A percentile compares a stretch with the other conserved stretches of the same genome.
phyloP scores from a whole-genome alignment of 2,329 filamentous ascomycete genomes.

The Arachnopeziza araneosa region DNA sequence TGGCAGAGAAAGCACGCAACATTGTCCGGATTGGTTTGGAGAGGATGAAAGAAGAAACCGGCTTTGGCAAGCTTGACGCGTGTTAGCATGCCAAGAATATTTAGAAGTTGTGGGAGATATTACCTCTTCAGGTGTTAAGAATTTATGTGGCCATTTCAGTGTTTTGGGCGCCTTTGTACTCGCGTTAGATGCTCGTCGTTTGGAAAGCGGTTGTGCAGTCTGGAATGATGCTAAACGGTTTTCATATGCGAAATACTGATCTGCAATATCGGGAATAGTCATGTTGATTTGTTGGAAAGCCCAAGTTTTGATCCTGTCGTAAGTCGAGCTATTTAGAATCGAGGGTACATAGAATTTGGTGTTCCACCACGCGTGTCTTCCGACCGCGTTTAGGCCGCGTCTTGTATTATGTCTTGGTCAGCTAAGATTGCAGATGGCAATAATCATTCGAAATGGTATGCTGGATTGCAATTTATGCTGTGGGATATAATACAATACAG shows the following conservation, averaged over 20 bases:
- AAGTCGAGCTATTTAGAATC: background rate
- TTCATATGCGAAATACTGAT: conserved; percentile 58
- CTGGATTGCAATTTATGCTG: background rate
- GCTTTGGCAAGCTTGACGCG: conserved; percentile 70
- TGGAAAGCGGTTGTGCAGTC: conserved; percentile 53
- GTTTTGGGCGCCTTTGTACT: conserved; percentile 52
- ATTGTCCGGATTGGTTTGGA: conserved; percentile 73
- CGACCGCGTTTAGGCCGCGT: background rate
- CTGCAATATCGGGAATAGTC: conserved; percentile 29
- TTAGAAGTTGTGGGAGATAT: conserved; percentile 31
- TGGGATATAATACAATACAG: background rate
- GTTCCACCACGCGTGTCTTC: background rate
- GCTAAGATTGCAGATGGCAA: background rate
- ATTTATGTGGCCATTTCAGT: conserved; percentile 73
- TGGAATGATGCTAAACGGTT: conserved; percentile 79
- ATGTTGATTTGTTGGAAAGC: conserved; percentile 13
- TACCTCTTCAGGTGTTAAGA: conserved; percentile 56
- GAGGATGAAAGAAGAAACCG: conserved; percentile 85
- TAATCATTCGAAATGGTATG: background rate
- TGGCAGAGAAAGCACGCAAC: conserved; percentile 83
- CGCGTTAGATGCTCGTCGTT: conserved; percentile 64
- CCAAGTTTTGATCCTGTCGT: background rate
- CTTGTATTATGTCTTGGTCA: background rate
- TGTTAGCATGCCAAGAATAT: conserved; percentile 8
- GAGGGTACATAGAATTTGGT: background rate